Evolutionary conservation across 2,329 filamentous ascomycete species (phyloP).

Genomic region (Talaromyces piceae): DNA sequence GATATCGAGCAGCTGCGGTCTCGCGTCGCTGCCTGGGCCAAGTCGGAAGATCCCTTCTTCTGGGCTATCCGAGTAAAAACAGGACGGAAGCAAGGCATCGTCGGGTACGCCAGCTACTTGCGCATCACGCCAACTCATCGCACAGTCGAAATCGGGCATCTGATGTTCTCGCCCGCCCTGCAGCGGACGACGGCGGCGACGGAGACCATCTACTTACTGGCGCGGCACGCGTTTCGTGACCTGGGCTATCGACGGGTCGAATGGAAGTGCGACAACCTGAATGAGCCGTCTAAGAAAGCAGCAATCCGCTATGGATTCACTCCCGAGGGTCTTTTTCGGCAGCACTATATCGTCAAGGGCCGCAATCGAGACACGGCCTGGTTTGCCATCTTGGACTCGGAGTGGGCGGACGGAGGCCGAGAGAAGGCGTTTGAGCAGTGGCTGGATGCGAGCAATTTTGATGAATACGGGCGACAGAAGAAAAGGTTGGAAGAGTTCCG

Average conservation of each 20-base stretch:
- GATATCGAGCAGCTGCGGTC: slow-evolving; percentile 23
- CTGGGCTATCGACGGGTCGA: slow-evolving; percentile 51
- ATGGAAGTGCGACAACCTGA: slow-evolving; percentile 56
- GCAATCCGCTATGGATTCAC: slow-evolving; percentile 51
- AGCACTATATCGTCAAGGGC: slow-evolving; percentile 53
- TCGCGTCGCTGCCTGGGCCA: slow-evolving; percentile 17
- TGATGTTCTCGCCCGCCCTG: slow-evolving; percentile 45
- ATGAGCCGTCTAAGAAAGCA: slow-evolving; percentile 46
- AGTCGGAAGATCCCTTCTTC: slow-evolving; percentile 32
- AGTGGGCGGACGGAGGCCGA: slow-evolving; percentile 46
- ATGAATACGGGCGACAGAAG: slow-evolving; percentile 46
- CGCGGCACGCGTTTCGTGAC: slow-evolving; percentile 45
- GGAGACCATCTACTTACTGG: slow-evolving; percentile 50
- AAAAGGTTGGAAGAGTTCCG: slow-evolving; percentile 36
- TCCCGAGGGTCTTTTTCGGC: slow-evolving; percentile 53
- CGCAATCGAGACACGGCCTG: slow-evolving; percentile 51
- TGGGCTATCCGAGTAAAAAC: slow-evolving; percentile 29
- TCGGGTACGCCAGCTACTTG: slow-evolving; percentile 30
- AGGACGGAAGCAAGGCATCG: slow-evolving; percentile 10
- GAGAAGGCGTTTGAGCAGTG: slow-evolving; percentile 50
- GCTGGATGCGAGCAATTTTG: slow-evolving; percentile 51
- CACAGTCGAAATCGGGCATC: slow-evolving; percentile 49
- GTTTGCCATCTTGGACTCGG: slow-evolving; percentile 52
- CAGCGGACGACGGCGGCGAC: slow-evolving; percentile 50
- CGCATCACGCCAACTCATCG: slow-evolving; percentile 41